These are phyloP conservation scores for Plantago ovata DNA, from an alignment of 257 asterid genomes.

Conservation along the genomic window DNA sequence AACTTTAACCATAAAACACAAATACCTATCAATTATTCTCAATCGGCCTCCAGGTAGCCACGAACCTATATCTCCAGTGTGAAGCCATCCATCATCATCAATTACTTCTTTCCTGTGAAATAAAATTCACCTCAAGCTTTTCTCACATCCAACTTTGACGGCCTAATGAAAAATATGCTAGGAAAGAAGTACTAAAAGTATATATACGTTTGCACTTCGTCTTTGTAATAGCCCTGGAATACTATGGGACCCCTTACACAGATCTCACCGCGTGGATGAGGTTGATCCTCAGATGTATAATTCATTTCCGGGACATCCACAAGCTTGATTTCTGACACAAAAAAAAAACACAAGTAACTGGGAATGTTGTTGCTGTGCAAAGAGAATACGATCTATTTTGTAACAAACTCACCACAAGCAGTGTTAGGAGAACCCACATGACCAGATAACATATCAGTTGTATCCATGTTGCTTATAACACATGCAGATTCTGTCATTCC, in stretches of 20 bases:
- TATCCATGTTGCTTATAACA: conserved; percentile 79
- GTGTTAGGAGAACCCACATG: conserved; percentile 96
- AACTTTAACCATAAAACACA: too few relatives aligned
- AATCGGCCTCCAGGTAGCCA: conserved; percentile 97
- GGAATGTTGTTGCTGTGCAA: not conserved
- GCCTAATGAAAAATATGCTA: not conserved
- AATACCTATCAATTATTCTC: conserved; percentile 88
- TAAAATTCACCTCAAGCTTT: conserved; percentile 15
- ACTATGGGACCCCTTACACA: conserved; percentile 89
- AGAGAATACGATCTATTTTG: not conserved
- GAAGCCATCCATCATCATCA: conserved; percentile 86
- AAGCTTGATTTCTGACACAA: conserved; percentile 67
- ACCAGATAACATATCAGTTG: conserved; percentile 61
- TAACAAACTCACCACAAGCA: conserved; percentile 73
- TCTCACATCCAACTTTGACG: conserved; percentile 15
- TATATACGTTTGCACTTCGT: conserved; percentile 74
- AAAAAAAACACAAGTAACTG: not conserved
- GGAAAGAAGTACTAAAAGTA: not conserved
- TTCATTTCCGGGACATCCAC: conserved; percentile 98
- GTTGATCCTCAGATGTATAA: conserved; percentile 88
- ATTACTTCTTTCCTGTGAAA: conserved; percentile 76
- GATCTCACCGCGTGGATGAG: conserved; percentile 97
- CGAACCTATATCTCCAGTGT: conserved; percentile 95
- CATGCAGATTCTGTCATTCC: conserved; percentile 99
- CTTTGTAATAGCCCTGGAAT: conserved; percentile 88